Conservation (phyloP, 208 protist species). For the Trichomonas tenax region DNA sequence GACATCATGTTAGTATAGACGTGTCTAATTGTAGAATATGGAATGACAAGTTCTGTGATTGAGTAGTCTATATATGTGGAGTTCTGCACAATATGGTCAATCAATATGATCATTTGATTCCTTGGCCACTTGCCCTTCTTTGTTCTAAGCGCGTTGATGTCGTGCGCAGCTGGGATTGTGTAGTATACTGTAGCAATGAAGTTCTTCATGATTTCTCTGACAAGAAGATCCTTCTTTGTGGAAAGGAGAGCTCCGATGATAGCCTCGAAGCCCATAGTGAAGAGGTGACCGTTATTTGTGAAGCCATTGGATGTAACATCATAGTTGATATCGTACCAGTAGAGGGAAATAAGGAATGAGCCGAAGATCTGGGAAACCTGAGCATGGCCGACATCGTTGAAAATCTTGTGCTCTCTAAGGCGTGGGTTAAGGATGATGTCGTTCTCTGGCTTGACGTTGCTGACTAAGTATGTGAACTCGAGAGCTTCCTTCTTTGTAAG, state of each 20-base stretch:
- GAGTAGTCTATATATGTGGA: neutral
- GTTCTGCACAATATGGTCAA: neutral
- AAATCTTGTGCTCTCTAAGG: neutral
- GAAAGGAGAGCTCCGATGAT: neutral
- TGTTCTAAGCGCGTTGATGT: neutral
- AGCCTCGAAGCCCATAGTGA: neutral
- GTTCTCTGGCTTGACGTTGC: neutral
- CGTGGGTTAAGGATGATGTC: neutral
- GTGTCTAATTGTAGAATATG: neutral
- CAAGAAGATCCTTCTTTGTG: too few species aligned
- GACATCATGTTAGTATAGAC: neutral
- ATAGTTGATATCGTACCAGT: neutral
- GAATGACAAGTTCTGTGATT: neutral
- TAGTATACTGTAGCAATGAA: neutral
- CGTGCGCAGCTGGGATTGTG: neutral
- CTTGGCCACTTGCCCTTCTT: neutral
- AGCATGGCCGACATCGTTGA: too few species aligned
- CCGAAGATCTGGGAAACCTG: neutral
- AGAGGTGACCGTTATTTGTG: neutral
- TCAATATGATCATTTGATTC: neutral
- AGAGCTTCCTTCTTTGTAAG: neutral
- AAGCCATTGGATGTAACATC: neutral
- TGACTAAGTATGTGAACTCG: neutral
- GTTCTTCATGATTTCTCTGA: neutral
- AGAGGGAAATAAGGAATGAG: neutral